phyloP scores from a whole-genome alignment of 257 asterid species.

The Nicotiana sylvestris region DNA sequence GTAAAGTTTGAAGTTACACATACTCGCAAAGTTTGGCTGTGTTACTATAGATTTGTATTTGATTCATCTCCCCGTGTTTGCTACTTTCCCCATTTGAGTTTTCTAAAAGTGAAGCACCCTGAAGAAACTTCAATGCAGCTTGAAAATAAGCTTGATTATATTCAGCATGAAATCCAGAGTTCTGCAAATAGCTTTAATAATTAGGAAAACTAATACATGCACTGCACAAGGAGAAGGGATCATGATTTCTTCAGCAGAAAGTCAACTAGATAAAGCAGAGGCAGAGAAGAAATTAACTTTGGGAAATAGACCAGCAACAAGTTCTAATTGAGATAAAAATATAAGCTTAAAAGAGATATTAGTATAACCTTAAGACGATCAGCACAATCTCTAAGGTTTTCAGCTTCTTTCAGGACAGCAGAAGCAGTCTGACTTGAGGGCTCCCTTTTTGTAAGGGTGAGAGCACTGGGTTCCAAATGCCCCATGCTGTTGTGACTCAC shows the following conservation, averaged over 20 bases:
- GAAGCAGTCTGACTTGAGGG: constrained; percentile 34
- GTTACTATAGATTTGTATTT: constrained; percentile 54
- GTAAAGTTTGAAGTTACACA: constrained; percentile 22
- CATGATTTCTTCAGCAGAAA: neutral
- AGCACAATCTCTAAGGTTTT: constrained; percentile 61
- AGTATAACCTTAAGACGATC: constrained; percentile 67
- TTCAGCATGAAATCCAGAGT: constrained; percentile 67
- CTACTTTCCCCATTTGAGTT: constrained; percentile 42
- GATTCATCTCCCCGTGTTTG: constrained; percentile 55
- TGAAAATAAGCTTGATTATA: constrained; percentile 68
- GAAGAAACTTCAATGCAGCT: constrained; percentile 82
- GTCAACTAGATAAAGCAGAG: constrained; percentile 6
- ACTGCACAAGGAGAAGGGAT: neutral
- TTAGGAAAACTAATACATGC: constrained; percentile 16
- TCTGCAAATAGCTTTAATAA: constrained; percentile 39
- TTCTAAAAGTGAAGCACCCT: constrained; percentile 80
- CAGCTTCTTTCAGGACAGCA: constrained; percentile 64
- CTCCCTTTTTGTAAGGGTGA: constrained; percentile 37
- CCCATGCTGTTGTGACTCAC: constrained; percentile 22
- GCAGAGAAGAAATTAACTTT: constrained; percentile 1
- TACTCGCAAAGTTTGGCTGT: constrained; percentile 86
- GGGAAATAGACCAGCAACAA: neutral
- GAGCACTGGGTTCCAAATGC: constrained; percentile 25
- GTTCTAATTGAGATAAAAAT: neutral
- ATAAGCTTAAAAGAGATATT: constrained; percentile 13